These are phyloP conservation scores for Chaetoceros tenuissimus DNA, from an alignment of 108 stramenopile species.

Conservation along the genomic window DNA sequence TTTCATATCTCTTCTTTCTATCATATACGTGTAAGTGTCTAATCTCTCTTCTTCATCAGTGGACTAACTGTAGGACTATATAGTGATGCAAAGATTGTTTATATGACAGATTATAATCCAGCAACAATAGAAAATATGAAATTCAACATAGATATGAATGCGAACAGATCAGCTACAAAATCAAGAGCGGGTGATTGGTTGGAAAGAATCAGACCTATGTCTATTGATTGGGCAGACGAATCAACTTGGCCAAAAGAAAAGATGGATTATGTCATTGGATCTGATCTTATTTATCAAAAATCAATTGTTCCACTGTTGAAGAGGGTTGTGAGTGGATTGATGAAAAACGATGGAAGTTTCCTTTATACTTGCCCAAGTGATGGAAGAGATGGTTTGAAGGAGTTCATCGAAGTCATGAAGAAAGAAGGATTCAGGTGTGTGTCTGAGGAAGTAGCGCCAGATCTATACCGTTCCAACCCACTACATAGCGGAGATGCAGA, in stretches of 20 bases:
- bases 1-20: background rate
- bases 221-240: constrained; percentile 78
- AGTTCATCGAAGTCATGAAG: constrained; percentile 55
- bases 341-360: constrained; percentile 33
- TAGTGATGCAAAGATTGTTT: constrained; percentile 23
- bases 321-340: constrained; percentile 44
- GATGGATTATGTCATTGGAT: constrained; percentile 70
- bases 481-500: constrained; percentile 58
- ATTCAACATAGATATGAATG: constrained; percentile 65
- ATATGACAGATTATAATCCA: constrained; percentile 69
- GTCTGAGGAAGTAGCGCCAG: constrained; percentile 29
- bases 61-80: background rate
- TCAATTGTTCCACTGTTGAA: constrained; percentile 66
- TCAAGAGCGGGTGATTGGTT: constrained; percentile 1
- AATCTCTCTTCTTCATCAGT: too few relatives aligned
- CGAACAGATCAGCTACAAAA: constrained; percentile 4
- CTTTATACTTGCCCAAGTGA: constrained; percentile 49
- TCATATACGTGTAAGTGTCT: background rate
- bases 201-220: constrained; percentile 6
- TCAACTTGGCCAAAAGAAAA: constrained; percentile 65
- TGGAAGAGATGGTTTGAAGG: constrained; percentile 49
- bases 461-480: constrained; percentile 45
- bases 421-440: constrained; percentile 11
- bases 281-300: constrained; percentile 81
- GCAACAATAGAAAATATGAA: constrained; percentile 64